Evolutionary conservation across 306 rosid species (phyloP).

Genomic region (Vigna nakashimae): DNA sequence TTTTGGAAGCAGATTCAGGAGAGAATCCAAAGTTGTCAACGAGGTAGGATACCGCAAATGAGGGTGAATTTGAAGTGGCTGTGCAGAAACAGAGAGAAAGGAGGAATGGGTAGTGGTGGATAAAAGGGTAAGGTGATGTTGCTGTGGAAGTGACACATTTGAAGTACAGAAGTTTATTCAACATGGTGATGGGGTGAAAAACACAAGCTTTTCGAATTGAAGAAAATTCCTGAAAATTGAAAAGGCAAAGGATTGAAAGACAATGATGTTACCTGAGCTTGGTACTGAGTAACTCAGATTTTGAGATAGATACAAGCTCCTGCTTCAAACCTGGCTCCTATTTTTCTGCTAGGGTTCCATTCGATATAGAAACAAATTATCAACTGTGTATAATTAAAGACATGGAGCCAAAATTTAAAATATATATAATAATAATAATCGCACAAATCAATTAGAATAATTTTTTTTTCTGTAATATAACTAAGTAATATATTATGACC

Average conservation of each 20-base stretch:
- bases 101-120: not conserved
- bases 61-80: not conserved
- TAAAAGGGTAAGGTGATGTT: not conserved
- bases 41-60: conserved; percentile 50
- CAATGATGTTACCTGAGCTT: not conserved
- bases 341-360: too few species aligned
- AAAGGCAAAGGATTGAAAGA: not conserved
- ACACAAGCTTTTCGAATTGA: not conserved
- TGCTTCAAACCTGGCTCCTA: not conserved
- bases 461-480: too few species aligned
- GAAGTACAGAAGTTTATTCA: not conserved
- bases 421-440: too few species aligned
- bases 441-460: too few species aligned
- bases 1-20: conserved; percentile 37
- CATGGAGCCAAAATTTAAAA: too few species aligned
- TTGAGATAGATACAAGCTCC: not conserved
- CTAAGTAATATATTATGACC: too few species aligned
- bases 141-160: not conserved
- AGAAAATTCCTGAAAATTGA: not conserved
- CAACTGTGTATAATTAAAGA: too few species aligned
- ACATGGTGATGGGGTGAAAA: not conserved
- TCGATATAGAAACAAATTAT: too few species aligned
- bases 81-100: not conserved
- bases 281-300: not conserved
- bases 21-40: conserved; percentile 43